Base-by-base conservation (phyloP, 192 early-diverging fungal species). In the Entrophospora sp. region DNA sequence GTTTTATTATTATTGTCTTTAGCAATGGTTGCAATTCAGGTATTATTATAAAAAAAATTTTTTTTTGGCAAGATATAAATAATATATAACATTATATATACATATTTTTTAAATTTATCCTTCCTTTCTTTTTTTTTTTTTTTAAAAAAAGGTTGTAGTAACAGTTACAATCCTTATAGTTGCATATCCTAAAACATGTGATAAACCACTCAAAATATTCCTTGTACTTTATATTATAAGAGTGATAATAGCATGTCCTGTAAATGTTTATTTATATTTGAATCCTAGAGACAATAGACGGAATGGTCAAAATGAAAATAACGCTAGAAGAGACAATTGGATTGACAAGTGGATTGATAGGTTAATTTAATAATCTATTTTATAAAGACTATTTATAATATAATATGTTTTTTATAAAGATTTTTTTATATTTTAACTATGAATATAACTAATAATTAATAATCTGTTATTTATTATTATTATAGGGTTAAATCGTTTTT, bases 181-280 rank as follows among this genome's bases (percentile, higher is more conserved):
- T n/a, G 53, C 64, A n/a, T 13, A 25, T 24, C 1, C 24, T 20
- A 10, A 22, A n/a, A 5, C 25, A 5, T 66, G 64, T 16, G 64
- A 66, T 28, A 38, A 30, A 42, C 64, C 51, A 42, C 75, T 92
- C 9, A 78, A 80, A 24, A 57, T 79, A 6, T 87, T 86, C 44
- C 66, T 91, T 32, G 74, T 83, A 28, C 68, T 89, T 0, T 81
- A 87, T 55, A 73, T 85, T 28, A 35, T 82, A 13, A 77, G 86
- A 20, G 67, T 85, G 16, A 64, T 82, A 18, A 35, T 88, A 32
- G 76, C 77, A 18, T 78, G 80, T 35, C 90, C 90, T 28, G 79
- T 92, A 16, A 81, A 79, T 27, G 60, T 87, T 28, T 83, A 77
- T 62, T 75, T 78, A 32, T 77, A 81, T 45, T 69, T 89, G 37